Evolutionary conservation across 2,329 filamentous ascomycete species (phyloP), one percentile per base, ranked within the genome.

Genomic region (Aschersonia sp.): DNA sequence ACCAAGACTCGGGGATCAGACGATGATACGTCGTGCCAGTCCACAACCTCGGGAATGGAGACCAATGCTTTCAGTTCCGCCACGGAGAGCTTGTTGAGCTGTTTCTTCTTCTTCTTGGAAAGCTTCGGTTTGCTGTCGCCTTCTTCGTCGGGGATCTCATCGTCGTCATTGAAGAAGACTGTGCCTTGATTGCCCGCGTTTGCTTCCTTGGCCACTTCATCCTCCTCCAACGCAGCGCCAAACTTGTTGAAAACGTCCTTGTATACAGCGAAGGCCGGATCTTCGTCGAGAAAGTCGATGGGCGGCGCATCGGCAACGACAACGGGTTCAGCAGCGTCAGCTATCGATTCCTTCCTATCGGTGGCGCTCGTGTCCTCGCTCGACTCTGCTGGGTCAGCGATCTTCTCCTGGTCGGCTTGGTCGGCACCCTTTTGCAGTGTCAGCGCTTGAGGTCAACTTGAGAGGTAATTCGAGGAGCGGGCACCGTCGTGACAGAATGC

Each of bases 11-110:
- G 79, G 11, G 92, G 92, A 61, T 98, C 89, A 30, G 85, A 80
- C 1, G 92, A 89, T 12, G 87, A 94, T 10, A 87, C 86, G 61
- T 98, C 92, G 47, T 94, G 92, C 92, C 92, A 97, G 59, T 98
- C 92, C 5, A 98, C 90, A 8, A 95, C 79, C 64, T 98, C 92
- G 2, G 92, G 92, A 55, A 89, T 90, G 57, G 75, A 77, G 50
- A 95, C 92, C 48, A 95, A 69, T 5, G 90, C 87, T 67, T 98
- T 98, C 53, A 98, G 76, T 66, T 97, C 88, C 45, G 92, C 92
- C 50, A 98, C 87, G 6, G 90, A 94, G 32, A 97, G 72, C 65
- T 94, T 95, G 68, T 84, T 94, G 61, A 88, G 74, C 66, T 84
- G 80, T 69, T 97, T 98, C 55, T 84, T 78, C 66, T 94, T 90